phyloP scores from a whole-genome alignment of 305 asterid species.

The Petunia hybrid region DNA sequence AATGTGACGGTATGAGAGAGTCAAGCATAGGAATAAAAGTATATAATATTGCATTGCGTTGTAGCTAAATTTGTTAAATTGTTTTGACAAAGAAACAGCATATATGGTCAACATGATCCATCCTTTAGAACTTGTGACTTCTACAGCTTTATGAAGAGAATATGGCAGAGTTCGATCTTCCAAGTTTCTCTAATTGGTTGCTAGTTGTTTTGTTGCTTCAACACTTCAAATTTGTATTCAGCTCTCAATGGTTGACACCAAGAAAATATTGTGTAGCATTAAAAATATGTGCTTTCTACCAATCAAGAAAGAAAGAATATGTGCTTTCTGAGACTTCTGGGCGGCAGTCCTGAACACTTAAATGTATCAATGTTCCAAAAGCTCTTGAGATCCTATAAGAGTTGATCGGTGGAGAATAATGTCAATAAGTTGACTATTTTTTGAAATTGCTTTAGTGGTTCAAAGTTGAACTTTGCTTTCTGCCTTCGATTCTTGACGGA shows the following conservation, averaged over 20 bases:
- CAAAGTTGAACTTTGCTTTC: background rate
- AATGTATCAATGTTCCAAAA: background rate
- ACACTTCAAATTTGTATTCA: background rate
- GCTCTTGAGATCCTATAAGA: background rate
- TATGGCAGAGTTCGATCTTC: background rate
- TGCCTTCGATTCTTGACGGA: background rate
- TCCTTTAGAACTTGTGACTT: background rate
- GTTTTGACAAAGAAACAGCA: background rate
- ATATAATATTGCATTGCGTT: background rate
- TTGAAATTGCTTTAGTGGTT: background rate
- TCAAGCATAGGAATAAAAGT: background rate
- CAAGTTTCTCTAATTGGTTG: background rate
- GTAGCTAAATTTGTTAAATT: background rate
- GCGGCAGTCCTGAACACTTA: background rate
- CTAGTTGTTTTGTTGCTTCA: background rate
- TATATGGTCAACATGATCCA: background rate
- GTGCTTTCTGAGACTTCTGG: background rate
- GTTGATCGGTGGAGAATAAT: background rate
- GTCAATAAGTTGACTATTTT: background rate
- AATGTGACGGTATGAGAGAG: background rate
- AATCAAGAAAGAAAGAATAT: too few species aligned
- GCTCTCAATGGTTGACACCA: background rate
- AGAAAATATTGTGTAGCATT: background rate
- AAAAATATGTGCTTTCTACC: too few species aligned
- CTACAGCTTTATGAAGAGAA: background rate